Evolutionary conservation across 1,284 basidiomycete species (phyloP), one percentile per base, ranked within the genome.

Genomic region (Tilletiopsis washingtonensis): DNA sequence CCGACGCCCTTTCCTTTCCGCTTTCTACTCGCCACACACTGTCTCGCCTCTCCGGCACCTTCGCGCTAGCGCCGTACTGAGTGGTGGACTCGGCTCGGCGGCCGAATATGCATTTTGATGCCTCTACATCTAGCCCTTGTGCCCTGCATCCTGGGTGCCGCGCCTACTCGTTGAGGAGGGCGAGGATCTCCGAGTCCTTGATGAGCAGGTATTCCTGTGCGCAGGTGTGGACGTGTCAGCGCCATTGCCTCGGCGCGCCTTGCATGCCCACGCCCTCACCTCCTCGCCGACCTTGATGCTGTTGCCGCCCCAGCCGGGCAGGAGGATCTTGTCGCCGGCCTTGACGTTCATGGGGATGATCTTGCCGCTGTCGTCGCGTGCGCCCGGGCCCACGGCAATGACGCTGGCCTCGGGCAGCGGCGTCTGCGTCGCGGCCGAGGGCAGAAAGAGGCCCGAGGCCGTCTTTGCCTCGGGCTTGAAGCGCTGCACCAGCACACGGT

Each of bases 221-320:
- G 42, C 29, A 34, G 29, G 29, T 34, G n/a, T 9, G 29, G 9
- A 34, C 9, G n/a, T 34, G 29, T 9, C 9, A 34, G 29, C 29
- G 29, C 29, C 29, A 9, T 34, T 34, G 29, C 29, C 9, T 34
- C 29, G 29, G 9, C 9, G n/a, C 9, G 29, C 29, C 29, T 34
- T 34, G 29, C 29, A 9, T n/a, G n/a, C 29, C 9, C n/a, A n/a
- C 29, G 32, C 11, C 81, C 86, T 64, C 69, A 90, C 91, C 74
- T 97, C 91, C 26, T 98, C 93, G 51, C 91, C 91, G 47, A 98
- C 83, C 77, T 97, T 98, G 77, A 98, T 91, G 17, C 86, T 76
- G 75, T 85, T 91, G 15, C 93, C 93, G 50, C 93, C 93, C 88
- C 91, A 98, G 21, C 87, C 86, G 6, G 93, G 93, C 4, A 98